A percentile compares a stretch with the other conserved stretches of the same genome.
These are phyloP conservation scores for Carallia brachiata DNA, from an alignment of 345 rosid species.

Conservation along the genomic window DNA sequence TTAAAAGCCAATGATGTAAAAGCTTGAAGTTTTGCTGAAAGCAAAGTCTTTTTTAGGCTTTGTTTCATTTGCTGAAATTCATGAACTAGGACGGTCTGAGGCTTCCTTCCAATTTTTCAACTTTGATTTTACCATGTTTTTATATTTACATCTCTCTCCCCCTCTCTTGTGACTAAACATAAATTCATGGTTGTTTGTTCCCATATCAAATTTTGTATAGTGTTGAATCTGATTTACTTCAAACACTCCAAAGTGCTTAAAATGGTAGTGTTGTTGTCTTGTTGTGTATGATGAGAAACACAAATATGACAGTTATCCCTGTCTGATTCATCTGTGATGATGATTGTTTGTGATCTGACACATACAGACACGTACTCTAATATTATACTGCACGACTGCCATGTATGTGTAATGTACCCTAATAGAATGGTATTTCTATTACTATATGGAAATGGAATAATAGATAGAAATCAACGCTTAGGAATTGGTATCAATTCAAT, in stretches of 20 bases:
- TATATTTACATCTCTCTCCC: too few species aligned
- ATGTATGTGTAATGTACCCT: too few species aligned
- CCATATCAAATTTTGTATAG: neutral
- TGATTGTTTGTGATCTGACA: conserved; percentile 34
- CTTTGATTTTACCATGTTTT: too few species aligned
- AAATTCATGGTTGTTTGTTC: too few species aligned
- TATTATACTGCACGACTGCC: too few species aligned
- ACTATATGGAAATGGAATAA: too few species aligned
- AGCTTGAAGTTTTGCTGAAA: conserved; percentile 10
- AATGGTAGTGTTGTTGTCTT: neutral
- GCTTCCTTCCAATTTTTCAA: conserved; percentile 10
- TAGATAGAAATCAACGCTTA: too few species aligned
- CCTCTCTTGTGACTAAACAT: too few species aligned
- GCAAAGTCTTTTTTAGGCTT: neutral
- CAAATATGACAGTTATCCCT: conserved; percentile 58
- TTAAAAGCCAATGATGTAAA: conserved; percentile 31
- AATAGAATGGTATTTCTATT: too few species aligned
- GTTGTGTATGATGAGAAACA: conserved; percentile 43
- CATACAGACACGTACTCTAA: neutral
- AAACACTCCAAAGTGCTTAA: too few species aligned
- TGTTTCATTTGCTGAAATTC: conserved; percentile 33
- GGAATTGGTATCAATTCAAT: too few species aligned
- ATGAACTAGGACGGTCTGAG: conserved; percentile 72
- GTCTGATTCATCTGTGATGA: conserved; percentile 49
- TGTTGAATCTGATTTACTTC: too few species aligned